Base-by-base conservation (phyloP, 208 protist species). In the Leptomonas seymouri region DNA sequence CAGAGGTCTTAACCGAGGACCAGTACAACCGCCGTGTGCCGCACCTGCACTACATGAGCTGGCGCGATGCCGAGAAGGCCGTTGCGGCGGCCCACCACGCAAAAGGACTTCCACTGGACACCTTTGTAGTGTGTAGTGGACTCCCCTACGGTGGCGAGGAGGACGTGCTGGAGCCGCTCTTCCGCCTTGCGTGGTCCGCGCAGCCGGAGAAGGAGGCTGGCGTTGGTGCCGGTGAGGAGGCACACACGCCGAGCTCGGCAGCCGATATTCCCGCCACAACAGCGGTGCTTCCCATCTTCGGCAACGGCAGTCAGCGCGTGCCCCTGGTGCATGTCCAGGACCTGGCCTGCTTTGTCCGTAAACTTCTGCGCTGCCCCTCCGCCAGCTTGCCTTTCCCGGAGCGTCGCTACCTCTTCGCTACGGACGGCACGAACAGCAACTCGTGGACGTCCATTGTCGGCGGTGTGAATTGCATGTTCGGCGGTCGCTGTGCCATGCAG, bases 261-360 rank as follows among this genome's bases (percentile, higher is more conserved):
- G 21, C 56, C 12, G 21, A 45, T 4, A 42, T n/a, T 4, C 50
- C 50, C 0, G 41, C 36, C 45, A 21, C 23, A 23, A 53, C 50
- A 5, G 53, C 68, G 27, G 65, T 60, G 25, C 71, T 98, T n/a
- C 95, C 94, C 15, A 78, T 97, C 44, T 97, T 93, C 71, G 93
- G 94, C 16, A 78, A 78, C 48, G 97, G 97, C 18, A 71, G 56
- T 20, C 96, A 98, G 76, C 57, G 80, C 34, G 82, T 98, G 25
- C 94, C 97, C 21, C 89, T 94, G 18, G 94, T 98, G 23, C 96
- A 98, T 74, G 89, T 95, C 18, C 72, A 87, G 46, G 97, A 98
- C 75, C 81, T 98, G 18, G 93, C 93, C 27, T 89, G 76, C n/a
- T 89, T 96, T 31, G 85, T 86, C 20, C 74, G 76, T 45, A 84